Evolutionary conservation across 1,139 yeast genomes (phyloP), one percentile per base, ranked within the genome.

Genomic region (Pneumocystis canis): DNA sequence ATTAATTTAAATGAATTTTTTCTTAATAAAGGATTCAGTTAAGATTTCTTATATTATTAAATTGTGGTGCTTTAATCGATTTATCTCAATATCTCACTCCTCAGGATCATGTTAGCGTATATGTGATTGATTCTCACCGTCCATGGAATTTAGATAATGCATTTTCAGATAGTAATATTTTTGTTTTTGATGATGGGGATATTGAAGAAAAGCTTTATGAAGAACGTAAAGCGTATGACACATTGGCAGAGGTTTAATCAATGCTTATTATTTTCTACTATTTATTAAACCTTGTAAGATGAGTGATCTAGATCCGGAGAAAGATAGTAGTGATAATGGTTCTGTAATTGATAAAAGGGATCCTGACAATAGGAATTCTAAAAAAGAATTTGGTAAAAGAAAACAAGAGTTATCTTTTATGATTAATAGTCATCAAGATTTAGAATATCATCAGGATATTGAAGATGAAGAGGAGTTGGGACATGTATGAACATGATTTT

Each of bases 91-190:
- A 87, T 71, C 78, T 92, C 61, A 90, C 66, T 64, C 6, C 65
- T 70, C 39, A 70, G 69, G 41, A 71, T 78, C 54, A 76, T 74
- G 58, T 77, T 85, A 68, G 79, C 65, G 79, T 94, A 1, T 94
- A 87, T 71, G 81, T 94, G 16, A 79, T 92, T 65, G 99, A 94
- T 73, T 92, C 95, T 4, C 95, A 88, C 68, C 77, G 97, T 67
- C 99, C 98, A 2, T 92, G 97, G 97, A 89, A 89, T 73, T 76
- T 94, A 68, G 96, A 90, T 71, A 94, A 94, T 72, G 72, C 92
- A 62, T 90, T 88, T 78, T 96, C 95, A 2, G 84, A 95, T 1
- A 81, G 83, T n/a, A 78, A 83, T 69, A 82, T 92, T 11, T 78
- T 82, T 5, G 92, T 97, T 72, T 81, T 90, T 66, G 97, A 92